Percentiles rank a stretch among this genome's conserved stretches.
Conservation (phyloP, 495 filamentous ascomycete species). For the Penicillium canariense region DNA sequence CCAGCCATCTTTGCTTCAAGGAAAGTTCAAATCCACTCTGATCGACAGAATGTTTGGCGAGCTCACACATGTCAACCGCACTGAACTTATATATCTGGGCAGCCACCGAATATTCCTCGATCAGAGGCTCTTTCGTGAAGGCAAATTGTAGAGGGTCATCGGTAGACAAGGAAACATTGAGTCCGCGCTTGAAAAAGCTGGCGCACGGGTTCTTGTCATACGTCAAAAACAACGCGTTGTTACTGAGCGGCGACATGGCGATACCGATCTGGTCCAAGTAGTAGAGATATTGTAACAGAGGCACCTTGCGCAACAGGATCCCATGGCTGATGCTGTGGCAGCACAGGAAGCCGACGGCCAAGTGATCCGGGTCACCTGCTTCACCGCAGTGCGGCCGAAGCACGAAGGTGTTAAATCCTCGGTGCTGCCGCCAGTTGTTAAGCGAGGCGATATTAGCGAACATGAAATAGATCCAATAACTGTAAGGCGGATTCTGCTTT, state of each 20-base stretch:
- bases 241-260: constrained; percentile 97
- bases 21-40: constrained; percentile 91
- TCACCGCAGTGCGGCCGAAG: constrained; percentile 95
- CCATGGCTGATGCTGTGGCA: constrained; percentile 98
- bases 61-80: constrained; percentile 97
- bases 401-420: constrained; percentile 94
- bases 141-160: constrained; percentile 98
- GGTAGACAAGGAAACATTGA: constrained; percentile 94
- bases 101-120: constrained; percentile 96
- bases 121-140: constrained; percentile 96
- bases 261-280: constrained; percentile 98
- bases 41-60: constrained; percentile 90
- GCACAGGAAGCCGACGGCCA: constrained; percentile 87
- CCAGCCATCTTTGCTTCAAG: constrained; percentile 89
- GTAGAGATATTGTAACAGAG: constrained; percentile 92
- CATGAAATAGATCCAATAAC: constrained; percentile 97
- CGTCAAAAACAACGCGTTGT: constrained; percentile 94
- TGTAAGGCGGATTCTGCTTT: constrained; percentile 95
- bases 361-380: constrained; percentile 93
- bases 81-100: constrained; percentile 98
- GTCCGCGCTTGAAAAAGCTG: constrained; percentile 87
- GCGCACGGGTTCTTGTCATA: constrained; percentile 97
- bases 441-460: constrained; percentile 92
- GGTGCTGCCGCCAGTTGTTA: constrained; percentile 84
- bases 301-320: constrained; percentile 88